phyloP scores from a whole-genome alignment of 805 yeast genomes.

The Metschnikowia cerradonensis region DNA sequence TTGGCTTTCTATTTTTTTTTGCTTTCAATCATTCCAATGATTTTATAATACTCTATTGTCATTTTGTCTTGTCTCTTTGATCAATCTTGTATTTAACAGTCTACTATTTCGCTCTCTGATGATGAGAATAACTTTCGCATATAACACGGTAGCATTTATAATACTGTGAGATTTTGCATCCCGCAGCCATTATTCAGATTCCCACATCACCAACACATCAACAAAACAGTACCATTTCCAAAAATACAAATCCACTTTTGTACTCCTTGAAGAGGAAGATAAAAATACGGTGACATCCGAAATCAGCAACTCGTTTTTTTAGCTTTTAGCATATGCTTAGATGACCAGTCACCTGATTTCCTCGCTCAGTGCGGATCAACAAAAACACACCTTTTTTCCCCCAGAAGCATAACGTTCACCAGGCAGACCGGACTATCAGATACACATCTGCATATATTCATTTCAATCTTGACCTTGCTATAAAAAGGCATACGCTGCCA shows the following conservation, averaged over 20 bases:
- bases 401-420: background rate
- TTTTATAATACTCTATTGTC: no score
- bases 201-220: background rate
- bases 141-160: background rate
- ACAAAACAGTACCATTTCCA: no score
- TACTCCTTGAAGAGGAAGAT: no score
- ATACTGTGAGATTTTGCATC: background rate
- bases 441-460: background rate
- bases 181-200: background rate
- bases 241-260: no score
- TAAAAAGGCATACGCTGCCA: background rate
- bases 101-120: no score
- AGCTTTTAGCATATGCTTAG: background rate
- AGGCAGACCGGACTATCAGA: background rate
- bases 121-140: no score
- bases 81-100: no score
- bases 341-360: slow-evolving; percentile 4
- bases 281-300: no score
- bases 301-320: no score
- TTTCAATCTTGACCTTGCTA: background rate
- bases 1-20: no score
- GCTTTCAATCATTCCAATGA: no score
- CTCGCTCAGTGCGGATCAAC: slow-evolving; percentile 3
- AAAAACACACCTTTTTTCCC: slow-evolving; percentile 1
- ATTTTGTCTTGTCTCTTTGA: no score